Evolutionary conservation across 768 basidiomycete species (phyloP).

Genomic region (Hortiboletus campestris): DNA sequence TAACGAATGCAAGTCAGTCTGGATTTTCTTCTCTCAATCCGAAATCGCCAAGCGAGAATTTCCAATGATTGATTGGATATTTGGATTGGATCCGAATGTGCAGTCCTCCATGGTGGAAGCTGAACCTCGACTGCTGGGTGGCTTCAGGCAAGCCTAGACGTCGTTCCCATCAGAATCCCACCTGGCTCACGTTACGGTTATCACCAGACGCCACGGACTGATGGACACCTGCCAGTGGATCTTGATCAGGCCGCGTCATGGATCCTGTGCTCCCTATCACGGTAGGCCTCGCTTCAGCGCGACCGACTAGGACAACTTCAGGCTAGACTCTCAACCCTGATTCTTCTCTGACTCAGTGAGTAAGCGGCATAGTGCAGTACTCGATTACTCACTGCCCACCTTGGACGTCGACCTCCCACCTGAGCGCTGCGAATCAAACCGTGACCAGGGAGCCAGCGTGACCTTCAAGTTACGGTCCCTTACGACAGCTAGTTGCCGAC

Average conservation of each 20-base stretch:
- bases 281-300: neutral
- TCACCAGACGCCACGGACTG: slow-evolving; percentile 2
- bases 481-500: slow-evolving; percentile 24
- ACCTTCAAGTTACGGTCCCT: slow-evolving; percentile 11
- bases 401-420: no score
- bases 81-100: slow-evolving; percentile 5
- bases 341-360: neutral
- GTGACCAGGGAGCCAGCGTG: neutral
- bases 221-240: slow-evolving; percentile 2
- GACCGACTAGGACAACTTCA: neutral
- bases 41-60: neutral
- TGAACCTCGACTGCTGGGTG: neutral
- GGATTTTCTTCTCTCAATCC: neutral
- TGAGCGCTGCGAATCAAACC: neutral
- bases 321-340: neutral
- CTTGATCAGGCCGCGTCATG: slow-evolving; percentile 11
- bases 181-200: slow-evolving; percentile 17
- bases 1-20: slow-evolving; percentile 6
- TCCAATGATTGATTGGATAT: neutral
- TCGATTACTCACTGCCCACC: neutral
- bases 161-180: no score
- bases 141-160: neutral
- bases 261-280: neutral
- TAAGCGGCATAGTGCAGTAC: neutral
- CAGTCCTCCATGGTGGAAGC: neutral